phyloP scores from a whole-genome alignment of 139 green algal species.

The Parachlorella kessleri region DNA sequence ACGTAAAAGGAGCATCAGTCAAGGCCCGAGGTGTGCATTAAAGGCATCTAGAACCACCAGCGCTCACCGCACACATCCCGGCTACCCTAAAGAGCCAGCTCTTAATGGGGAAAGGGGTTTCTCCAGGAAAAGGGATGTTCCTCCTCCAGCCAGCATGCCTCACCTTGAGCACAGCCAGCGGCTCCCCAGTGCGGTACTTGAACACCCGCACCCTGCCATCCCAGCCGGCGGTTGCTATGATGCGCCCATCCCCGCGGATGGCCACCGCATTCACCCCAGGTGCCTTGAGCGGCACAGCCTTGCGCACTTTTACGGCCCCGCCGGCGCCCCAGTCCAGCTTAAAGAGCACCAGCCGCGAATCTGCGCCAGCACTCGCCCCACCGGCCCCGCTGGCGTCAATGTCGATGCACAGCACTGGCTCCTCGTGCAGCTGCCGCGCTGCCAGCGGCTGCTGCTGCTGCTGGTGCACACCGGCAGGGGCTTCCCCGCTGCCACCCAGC shows the following conservation, averaged over 20 bases:
- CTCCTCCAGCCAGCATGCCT: too few relatives aligned
- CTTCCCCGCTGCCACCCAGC: too few relatives aligned
- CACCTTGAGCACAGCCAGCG: slow-evolving; percentile 57
- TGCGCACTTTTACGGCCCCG: neutral
- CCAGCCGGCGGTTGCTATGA: slow-evolving; percentile 63
- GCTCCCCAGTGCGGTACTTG: slow-evolving; percentile 34
- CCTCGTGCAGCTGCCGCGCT: slow-evolving; percentile 31
- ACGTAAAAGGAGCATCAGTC: too few relatives aligned
- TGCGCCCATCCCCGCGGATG: slow-evolving; percentile 47
- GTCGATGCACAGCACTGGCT: slow-evolving; percentile 51
- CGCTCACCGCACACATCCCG: neutral
- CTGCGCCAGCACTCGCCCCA: slow-evolving; percentile 37
- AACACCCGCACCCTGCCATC: slow-evolving; percentile 60
- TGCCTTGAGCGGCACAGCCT: slow-evolving; percentile 24
- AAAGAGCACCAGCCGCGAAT: slow-evolving; percentile 41
- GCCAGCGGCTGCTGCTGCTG: neutral
- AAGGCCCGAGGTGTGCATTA: too few relatives aligned
- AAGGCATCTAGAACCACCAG: too few relatives aligned
- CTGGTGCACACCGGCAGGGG: too few relatives aligned
- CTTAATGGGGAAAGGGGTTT: too few relatives aligned
- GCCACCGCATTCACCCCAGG: slow-evolving; percentile 43
- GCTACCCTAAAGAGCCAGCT: neutral
- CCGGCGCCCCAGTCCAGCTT: neutral
- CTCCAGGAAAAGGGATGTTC: too few relatives aligned
- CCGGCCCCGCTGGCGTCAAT: slow-evolving; percentile 15